Base-by-base conservation (phyloP, 1,284 basidiomycete species). In the Ceratobasidium papillatum region DNA sequence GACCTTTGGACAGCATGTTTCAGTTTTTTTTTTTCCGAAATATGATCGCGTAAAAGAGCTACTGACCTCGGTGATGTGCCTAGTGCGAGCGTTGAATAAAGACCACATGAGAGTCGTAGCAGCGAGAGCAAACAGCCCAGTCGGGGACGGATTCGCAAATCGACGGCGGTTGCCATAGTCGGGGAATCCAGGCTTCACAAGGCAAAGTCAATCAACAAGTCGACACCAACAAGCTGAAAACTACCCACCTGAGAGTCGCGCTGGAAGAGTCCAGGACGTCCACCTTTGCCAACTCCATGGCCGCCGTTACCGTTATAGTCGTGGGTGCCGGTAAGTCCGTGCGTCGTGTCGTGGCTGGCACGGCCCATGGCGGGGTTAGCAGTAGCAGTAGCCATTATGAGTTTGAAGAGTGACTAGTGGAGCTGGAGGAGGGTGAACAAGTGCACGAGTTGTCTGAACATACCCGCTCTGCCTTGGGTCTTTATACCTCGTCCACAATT, bases 41-140 rank as follows among this genome's bases (percentile, higher is more conserved):
- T 14, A 25, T 7, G 22, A 52, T 52, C 14, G 14, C 49, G 22
- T 25, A 22, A 3, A 43, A 27, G 36, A 54, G 8, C 11, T n/a
- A 27, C 77, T 27, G 14, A 72, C 69, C 47, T 72, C 25, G 83
- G n/a, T 25, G 30, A 75, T 58, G 30, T 49, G 25, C n/a, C 74
- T 74, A 82, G 84, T 17, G 76, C 77, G 34, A 34, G 68, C 74
- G 54, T 75, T 75, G 51, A 63, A 61, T 11, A 75, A 45, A 4
- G 74, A 75, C 65, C 65, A 80, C 32, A 84, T 77, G 59, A 82
- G 83, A 2, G 83, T 84, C 17, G 84, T 84, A 0, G 80, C 80
- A 54, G 84, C 74, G 1, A 75, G 54, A 17, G 74, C 59, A 32
- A 75, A 72, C 38, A 75, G 38, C 25, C 74, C 74, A 54, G 71